A percentile compares a stretch with the other conserved stretches of the same genome.
Evolutionary conservation across 371 early-diverging fungal genomes (phyloP).

Genomic region (Mortierella sp.): DNA sequence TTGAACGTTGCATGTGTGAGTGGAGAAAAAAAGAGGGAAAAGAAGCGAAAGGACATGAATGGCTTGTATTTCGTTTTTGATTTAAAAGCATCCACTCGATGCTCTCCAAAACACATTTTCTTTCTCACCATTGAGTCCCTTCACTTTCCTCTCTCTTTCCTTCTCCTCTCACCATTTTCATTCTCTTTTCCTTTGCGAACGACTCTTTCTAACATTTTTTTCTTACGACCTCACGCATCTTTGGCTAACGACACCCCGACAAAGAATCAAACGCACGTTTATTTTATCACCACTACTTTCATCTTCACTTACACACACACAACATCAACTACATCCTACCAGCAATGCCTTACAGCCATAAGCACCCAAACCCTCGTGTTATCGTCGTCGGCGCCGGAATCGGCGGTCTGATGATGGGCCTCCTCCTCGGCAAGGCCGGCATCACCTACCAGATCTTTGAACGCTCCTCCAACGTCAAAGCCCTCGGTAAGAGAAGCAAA

Average conservation of each 20-base stretch:
- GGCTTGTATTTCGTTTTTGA: too few species aligned
- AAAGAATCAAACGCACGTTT: neutral
- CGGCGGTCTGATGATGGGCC: slow-evolving; percentile 5
- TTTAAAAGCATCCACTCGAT: too few species aligned
- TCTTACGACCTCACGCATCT: neutral
- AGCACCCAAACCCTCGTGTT: neutral
- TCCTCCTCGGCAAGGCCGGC: slow-evolving; percentile 9
- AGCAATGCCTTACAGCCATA: neutral
- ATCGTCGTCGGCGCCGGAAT: slow-evolving; percentile 9
- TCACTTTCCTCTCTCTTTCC: neutral
- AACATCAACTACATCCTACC: neutral
- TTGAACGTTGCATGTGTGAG: too few species aligned
- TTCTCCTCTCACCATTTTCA: neutral
- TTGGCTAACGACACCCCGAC: too few species aligned
- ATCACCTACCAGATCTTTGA: slow-evolving; percentile 9
- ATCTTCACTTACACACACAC: neutral
- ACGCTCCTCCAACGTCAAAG: neutral
- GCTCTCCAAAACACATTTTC: too few species aligned
- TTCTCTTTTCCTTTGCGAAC: neutral
- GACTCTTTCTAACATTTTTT: neutral
- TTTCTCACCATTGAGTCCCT: too few species aligned
- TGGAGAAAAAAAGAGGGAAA: too few species aligned
- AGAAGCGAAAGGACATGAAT: too few species aligned
- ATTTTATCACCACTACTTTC: neutral
- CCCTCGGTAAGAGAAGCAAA: neutral